phyloP scores from a whole-genome alignment of 495 filamentous ascomycete genomes.

The Talaromyces liani region DNA sequence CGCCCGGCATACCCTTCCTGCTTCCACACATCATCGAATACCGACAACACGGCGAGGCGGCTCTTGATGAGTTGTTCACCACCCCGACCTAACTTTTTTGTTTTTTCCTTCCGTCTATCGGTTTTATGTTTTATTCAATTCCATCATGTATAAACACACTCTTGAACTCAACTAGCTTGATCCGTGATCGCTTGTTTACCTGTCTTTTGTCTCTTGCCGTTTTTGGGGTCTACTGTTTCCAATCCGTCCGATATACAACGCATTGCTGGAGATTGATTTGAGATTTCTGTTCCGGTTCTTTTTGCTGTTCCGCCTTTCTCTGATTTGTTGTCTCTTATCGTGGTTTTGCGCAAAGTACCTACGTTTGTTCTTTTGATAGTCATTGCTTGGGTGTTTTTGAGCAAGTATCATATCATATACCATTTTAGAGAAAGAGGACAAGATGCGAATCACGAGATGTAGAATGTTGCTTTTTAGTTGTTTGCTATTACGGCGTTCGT shows the following conservation, averaged over 20 bases:
- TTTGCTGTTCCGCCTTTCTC: background rate
- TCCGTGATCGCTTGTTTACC: background rate
- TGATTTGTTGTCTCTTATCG: background rate
- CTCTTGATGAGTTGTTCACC: slow-evolving; percentile 24
- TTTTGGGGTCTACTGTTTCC: background rate
- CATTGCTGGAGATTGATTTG: background rate
- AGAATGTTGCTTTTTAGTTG: background rate
- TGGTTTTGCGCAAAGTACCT: background rate
- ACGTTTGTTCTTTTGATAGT: background rate
- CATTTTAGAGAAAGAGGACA: background rate
- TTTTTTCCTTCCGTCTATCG: background rate
- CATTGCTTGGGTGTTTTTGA: background rate
- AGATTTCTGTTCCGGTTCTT: background rate
- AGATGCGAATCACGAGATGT: background rate
- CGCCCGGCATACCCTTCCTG: slow-evolving; percentile 34
- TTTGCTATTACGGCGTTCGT: background rate
- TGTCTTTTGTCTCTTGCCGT: background rate
- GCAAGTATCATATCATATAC: background rate
- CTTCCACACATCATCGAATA: slow-evolving; percentile 31
- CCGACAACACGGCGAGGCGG: slow-evolving; percentile 22
- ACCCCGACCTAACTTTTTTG: background rate
- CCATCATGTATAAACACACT: background rate
- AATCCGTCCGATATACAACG: background rate
- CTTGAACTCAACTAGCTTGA: slow-evolving; percentile 5
- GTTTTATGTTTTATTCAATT: background rate